Evolutionary conservation across 2,329 filamentous ascomycete species (phyloP).

Genomic region (Phialocephala subalpina): DNA sequence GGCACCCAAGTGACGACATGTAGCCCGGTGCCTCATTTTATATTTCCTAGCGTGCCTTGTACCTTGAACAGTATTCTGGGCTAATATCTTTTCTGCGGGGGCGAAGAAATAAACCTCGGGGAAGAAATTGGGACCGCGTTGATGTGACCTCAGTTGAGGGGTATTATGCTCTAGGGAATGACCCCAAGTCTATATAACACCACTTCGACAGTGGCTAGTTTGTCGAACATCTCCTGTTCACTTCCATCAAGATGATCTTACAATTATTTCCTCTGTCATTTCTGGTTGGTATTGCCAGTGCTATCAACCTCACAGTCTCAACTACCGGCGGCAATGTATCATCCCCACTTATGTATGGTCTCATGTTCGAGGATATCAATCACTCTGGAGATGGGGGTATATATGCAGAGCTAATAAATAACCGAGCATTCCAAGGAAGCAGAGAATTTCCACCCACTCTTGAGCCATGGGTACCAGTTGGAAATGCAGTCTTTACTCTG

Average conservation of each 20-base stretch:
- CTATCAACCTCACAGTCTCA: constrained; percentile 39
- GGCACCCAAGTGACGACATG: no score
- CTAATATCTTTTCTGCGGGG: no score
- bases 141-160: no score
- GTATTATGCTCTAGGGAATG: no score
- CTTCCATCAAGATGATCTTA: not conserved
- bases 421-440: constrained; percentile 71
- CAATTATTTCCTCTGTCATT: constrained; percentile 12
- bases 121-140: no score
- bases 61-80: no score
- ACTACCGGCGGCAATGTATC: constrained; percentile 40
- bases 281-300: constrained; percentile 32
- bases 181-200: no score
- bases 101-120: no score
- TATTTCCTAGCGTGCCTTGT: no score
- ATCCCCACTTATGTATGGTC: constrained; percentile 39
- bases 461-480: constrained; percentile 44
- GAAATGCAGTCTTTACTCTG: constrained; percentile 38
- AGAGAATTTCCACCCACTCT: constrained; percentile 55
- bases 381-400: constrained; percentile 44
- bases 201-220: no score
- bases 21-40: no score
- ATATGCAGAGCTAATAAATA: constrained; percentile 75
- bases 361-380: constrained; percentile 45
- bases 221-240: no score